Conservation (phyloP, 2,329 filamentous ascomycete genomes). For the Microsporum audouinii region DNA sequence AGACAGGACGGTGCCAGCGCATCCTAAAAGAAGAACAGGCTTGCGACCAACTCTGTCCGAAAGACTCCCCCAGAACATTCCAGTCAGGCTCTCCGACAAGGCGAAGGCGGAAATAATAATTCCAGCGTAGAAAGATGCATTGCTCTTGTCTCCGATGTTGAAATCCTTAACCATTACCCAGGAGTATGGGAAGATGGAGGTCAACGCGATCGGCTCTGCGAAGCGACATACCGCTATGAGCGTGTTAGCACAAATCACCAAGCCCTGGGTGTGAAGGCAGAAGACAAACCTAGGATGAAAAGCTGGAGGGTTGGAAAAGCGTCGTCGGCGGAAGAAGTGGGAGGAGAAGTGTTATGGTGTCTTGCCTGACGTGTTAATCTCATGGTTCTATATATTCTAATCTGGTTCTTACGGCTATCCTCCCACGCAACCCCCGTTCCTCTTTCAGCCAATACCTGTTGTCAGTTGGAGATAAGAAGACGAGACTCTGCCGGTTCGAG, state of each 20-base stretch:
- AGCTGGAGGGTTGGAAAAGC: conserved; percentile 74
- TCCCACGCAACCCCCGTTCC: conserved; percentile 9
- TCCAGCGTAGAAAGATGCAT: conserved; percentile 81
- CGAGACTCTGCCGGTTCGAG: not conserved
- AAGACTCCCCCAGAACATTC: conserved; percentile 62
- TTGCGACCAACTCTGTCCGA: conserved; percentile 76
- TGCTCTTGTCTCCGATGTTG: conserved; percentile 55
- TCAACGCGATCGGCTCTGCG: conserved; percentile 83
- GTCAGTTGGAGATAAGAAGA: not conserved
- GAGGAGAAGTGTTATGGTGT: conserved; percentile 14
- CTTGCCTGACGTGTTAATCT: conserved; percentile 49
- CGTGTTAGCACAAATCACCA: not conserved
- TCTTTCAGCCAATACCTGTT: not conserved
- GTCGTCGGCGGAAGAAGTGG: conserved; percentile 40
- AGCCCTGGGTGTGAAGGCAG: not conserved
- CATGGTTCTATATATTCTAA: conserved; percentile 41
- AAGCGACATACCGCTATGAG: conserved; percentile 73
- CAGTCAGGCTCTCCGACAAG: conserved; percentile 63
- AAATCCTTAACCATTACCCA: conserved; percentile 73
- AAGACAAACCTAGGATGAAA: conserved; percentile 62
- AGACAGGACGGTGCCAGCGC: conserved; percentile 68
- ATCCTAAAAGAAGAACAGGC: conserved; percentile 63
- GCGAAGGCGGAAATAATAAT: conserved; percentile 79
- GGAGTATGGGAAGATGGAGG: conserved; percentile 85
- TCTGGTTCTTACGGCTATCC: conserved; percentile 43